Evolutionary conservation across 768 basidiomycete species (phyloP).

Genomic region (Termitomyces sp.): DNA sequence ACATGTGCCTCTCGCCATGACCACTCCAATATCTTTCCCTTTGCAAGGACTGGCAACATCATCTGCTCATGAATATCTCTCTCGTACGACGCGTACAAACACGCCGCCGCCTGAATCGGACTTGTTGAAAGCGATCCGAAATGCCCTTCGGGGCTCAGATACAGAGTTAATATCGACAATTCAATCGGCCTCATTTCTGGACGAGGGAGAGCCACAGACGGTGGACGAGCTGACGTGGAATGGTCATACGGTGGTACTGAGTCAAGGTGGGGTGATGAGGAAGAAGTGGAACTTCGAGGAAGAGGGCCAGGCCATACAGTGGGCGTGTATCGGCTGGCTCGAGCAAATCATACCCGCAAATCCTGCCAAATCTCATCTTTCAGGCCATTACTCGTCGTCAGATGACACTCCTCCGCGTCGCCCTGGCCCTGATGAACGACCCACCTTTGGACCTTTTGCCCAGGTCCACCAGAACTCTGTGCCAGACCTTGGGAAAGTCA

Average conservation of each 20-base stretch:
- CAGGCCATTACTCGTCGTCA: slow-evolving; percentile 26
- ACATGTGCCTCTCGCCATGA: slow-evolving; percentile 7
- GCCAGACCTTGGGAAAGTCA: slow-evolving; percentile 27
- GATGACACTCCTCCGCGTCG: slow-evolving; percentile 21
- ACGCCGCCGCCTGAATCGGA: slow-evolving; percentile 24
- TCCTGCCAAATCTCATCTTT: slow-evolving; percentile 19
- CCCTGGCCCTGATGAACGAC: slow-evolving; percentile 21
- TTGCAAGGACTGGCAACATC: slow-evolving; percentile 37
- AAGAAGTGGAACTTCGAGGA: slow-evolving; percentile 73
- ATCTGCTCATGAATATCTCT: slow-evolving; percentile 37
- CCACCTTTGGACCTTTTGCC: slow-evolving; percentile 53
- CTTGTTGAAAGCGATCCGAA: slow-evolving; percentile 52
- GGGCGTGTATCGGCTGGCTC: slow-evolving; percentile 73
- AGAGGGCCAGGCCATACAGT: slow-evolving; percentile 70
- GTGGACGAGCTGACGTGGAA: slow-evolving; percentile 73
- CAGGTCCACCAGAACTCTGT: slow-evolving; percentile 34
- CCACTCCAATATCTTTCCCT: slow-evolving; percentile 26
- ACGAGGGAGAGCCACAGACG: slow-evolving; percentile 33
- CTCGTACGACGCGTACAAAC: slow-evolving; percentile 18
- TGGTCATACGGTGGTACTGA: slow-evolving; percentile 53
- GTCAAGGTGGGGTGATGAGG: slow-evolving; percentile 59
- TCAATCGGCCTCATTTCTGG: slow-evolving; percentile 35
- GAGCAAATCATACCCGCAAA: slow-evolving; percentile 37
- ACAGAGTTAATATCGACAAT: slow-evolving; percentile 34
- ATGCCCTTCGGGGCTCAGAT: slow-evolving; percentile 52